Evolutionary conservation across 495 filamentous ascomycete species (phyloP).

Genomic region (Astrothelium subdiscretum): DNA sequence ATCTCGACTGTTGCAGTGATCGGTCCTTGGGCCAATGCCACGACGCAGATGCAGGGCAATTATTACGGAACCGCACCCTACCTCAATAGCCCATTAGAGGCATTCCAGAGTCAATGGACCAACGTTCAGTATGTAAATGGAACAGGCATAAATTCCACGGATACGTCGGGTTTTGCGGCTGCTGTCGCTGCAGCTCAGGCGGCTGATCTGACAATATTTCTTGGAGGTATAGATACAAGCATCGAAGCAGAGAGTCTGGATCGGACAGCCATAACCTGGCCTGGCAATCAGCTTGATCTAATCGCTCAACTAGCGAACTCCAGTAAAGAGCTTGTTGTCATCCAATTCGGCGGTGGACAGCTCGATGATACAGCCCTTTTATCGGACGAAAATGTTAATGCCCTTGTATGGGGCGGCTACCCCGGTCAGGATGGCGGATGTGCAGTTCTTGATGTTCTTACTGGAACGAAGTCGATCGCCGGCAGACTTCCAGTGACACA

Average conservation of each 20-base stretch:
- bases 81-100: conserved; percentile 34
- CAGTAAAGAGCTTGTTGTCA: conserved; percentile 38
- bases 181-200: conserved; percentile 36
- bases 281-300: conserved; percentile 39
- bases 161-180: conserved; percentile 29
- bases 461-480: conserved; percentile 36
- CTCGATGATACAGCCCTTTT: conserved; percentile 10
- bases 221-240: conserved; percentile 42
- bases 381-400: conserved; percentile 32
- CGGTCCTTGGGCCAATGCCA: conserved; percentile 44
- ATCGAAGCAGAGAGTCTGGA: conserved; percentile 42
- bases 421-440: conserved; percentile 42
- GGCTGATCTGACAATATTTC: conserved; percentile 41
- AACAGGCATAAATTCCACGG: conserved; percentile 31
- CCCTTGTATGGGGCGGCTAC: conserved; percentile 41
- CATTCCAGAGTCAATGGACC: conserved; percentile 15
- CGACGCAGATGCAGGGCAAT: conserved; percentile 45
- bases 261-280: conserved; percentile 40
- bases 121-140: conserved; percentile 34
- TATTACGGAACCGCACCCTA: conserved; percentile 43
- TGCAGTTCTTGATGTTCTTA: conserved; percentile 38
- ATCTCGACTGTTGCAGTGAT: conserved; percentile 36
- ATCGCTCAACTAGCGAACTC: conserved; percentile 34
- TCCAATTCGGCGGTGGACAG: conserved; percentile 40
- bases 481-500: conserved; percentile 41